Evolutionary conservation across 768 basidiomycete species (phyloP).

Genomic region (Pilatotrama ljubarskyi): DNA sequence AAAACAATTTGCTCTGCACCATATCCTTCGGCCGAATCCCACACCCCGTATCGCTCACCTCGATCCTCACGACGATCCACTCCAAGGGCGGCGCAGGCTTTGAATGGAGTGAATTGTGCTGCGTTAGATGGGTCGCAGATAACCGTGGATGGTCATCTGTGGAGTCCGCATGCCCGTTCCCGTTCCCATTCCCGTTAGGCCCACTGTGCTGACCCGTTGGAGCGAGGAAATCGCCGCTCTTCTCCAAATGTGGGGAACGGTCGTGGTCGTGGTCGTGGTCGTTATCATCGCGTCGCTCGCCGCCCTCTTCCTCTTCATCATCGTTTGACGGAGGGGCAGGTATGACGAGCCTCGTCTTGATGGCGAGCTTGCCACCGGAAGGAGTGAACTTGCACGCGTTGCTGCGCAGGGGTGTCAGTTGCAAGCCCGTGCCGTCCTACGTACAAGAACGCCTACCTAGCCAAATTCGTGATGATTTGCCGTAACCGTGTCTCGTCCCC

Average conservation of each 20-base stretch:
- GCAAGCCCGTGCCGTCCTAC: background rate
- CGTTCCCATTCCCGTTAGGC: background rate
- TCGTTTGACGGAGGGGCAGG: slow-evolving; percentile 15
- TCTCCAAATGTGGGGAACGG: background rate
- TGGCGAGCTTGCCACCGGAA: slow-evolving; percentile 62
- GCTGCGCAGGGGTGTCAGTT: slow-evolving; percentile 33
- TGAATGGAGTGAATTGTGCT: slow-evolving; percentile 49
- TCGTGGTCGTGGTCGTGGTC: background rate
- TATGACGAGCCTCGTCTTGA: slow-evolving; percentile 63
- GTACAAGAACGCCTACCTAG: slow-evolving; percentile 45
- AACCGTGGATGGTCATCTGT: slow-evolving; percentile 21
- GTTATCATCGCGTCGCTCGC: no score
- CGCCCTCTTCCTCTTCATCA: slow-evolving; percentile 1
- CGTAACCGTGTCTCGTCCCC: slow-evolving; percentile 83
- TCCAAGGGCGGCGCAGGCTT: slow-evolving; percentile 47
- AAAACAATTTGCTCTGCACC: slow-evolving; percentile 67
- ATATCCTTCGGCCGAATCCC: slow-evolving; percentile 69
- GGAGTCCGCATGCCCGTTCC: background rate
- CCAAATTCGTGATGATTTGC: slow-evolving; percentile 83
- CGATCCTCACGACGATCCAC: slow-evolving; percentile 79
- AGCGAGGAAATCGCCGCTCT: background rate
- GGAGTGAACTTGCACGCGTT: slow-evolving; percentile 84
- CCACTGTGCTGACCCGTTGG: background rate
- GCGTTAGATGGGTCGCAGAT: slow-evolving; percentile 39
- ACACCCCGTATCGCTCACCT: slow-evolving; percentile 75